Evolutionary conservation across 2,329 filamentous ascomycete genomes (phyloP), one percentile per base, ranked within the genome.

Genomic region (Lanzia echinophila): DNA sequence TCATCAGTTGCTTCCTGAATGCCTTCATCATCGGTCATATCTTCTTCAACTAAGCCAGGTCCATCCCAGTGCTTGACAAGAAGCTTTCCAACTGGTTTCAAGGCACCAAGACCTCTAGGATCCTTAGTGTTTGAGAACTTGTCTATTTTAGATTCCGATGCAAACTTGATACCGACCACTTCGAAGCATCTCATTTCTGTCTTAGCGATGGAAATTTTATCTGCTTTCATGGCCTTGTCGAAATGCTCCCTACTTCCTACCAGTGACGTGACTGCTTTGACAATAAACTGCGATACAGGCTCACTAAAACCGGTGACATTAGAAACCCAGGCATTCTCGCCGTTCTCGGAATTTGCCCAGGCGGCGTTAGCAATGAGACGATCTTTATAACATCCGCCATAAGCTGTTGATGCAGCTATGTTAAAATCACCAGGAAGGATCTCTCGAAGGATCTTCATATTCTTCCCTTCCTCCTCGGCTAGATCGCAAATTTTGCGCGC

Each of bases 401-500:
- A 88, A 0, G 95, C 73, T 10, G 78, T 79, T 1, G 83, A 83
- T 47, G 86, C 86, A 0, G 87, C 85, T n/a, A 77, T 74, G 68
- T 95, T 95, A 75, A 96, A 96, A 11, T 79, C 70, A 0, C 91
- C 91, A 0, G 91, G 90, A 6, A 95, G 73, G 2, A 69, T 67
- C 1, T 66, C 56, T 1, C 74, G 71, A 7, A 86, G 72, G 28
- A 76, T 66, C 6, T 75, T 70, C 34, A 84, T 75, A 50, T 79
- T 74, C 58, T 79, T 79, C 34, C 94, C 75, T 69, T 97, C 89
- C 1, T 72, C 64, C 3, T 81, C 76, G 1, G 88, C 89, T 13
- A 75, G 65, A 19, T 83, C 77, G 63, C 90, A 95, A 28, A 92
- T 68, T 1, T 68, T 68, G 7, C 86, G 74, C 0, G 91, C 90